A percentile compares a stretch with the other conserved stretches of the same genome.
Evolutionary conservation across 2,329 filamentous ascomycete genomes (phyloP).

Genomic region (Colletotrichum eremochloae): DNA sequence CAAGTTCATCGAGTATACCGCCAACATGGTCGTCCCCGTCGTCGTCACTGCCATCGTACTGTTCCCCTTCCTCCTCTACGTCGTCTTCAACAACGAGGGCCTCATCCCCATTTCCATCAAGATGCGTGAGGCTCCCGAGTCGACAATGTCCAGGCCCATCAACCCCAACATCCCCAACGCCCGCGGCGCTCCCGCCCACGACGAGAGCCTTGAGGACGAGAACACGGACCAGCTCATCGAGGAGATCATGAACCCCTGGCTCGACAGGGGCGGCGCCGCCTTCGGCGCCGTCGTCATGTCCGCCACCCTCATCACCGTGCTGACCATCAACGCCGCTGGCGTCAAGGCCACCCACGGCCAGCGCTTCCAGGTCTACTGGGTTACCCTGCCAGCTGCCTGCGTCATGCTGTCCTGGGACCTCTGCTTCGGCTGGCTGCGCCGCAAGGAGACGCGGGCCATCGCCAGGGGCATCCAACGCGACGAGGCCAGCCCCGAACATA

Average conservation of each 20-base stretch:
- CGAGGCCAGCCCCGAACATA: constrained; percentile 47
- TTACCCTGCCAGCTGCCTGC: constrained; percentile 76
- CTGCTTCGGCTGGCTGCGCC: constrained; percentile 71
- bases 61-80: constrained; percentile 78
- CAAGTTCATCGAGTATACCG: constrained; percentile 79
- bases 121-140: constrained; percentile 75
- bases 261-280: constrained; percentile 75
- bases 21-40: constrained; percentile 83
- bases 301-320: constrained; percentile 73
- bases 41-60: constrained; percentile 75
- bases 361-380: constrained; percentile 70
- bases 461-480: constrained; percentile 62
- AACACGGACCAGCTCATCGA: constrained; percentile 68
- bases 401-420: constrained; percentile 79
- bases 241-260: constrained; percentile 81
- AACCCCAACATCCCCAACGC: constrained; percentile 81
- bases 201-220: not conserved
- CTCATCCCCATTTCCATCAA: constrained; percentile 76
- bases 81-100: constrained; percentile 74
- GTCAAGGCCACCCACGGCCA: constrained; percentile 59
- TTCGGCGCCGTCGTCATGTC: constrained; percentile 78
- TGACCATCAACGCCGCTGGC: constrained; percentile 74
- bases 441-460: constrained; percentile 73
- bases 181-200: constrained; percentile 61
- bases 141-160: constrained; percentile 69